phyloP scores from a whole-genome alignment of 1,284 basidiomycete species.

The Xanthoconium separans region DNA sequence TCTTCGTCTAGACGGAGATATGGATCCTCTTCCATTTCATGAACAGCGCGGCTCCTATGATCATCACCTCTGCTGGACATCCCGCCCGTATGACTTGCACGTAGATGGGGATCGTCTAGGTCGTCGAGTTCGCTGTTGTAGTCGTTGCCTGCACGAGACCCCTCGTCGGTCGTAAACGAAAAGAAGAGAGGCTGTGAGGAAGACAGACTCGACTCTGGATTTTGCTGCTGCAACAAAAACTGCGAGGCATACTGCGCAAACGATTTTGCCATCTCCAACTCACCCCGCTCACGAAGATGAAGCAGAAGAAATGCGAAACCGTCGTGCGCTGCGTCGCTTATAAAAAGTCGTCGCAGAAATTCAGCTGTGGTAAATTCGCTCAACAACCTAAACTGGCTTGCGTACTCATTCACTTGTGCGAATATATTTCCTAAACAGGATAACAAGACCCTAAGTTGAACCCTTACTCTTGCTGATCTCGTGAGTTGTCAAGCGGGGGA shows the following conservation, averaged over 20 bases:
- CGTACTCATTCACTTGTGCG: constrained; percentile 21
- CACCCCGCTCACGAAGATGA: constrained; percentile 22
- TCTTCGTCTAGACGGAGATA: constrained; percentile 70
- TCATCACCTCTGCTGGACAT: constrained; percentile 23
- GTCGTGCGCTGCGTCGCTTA: constrained; percentile 11
- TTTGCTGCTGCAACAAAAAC: constrained; percentile 49
- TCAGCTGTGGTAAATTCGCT: constrained; percentile 18
- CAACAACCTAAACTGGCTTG: constrained; percentile 21
- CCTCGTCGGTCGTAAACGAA: constrained; percentile 75
- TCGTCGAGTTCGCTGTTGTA: constrained; percentile 61
- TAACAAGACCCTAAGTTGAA: too few relatives aligned
- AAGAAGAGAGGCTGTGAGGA: constrained; percentile 78
- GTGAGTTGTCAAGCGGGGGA: too few relatives aligned
- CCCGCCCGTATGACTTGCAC: constrained; percentile 42
- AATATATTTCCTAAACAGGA: constrained; percentile 17
- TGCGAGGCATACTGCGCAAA: constrained; percentile 59
- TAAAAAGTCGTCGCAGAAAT: constrained; percentile 3
- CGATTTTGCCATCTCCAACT: constrained; percentile 46
- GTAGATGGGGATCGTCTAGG: constrained; percentile 68
- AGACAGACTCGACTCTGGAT: constrained; percentile 43
- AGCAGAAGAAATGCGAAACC: constrained; percentile 9
- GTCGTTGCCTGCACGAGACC: constrained; percentile 52
- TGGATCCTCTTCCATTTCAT: constrained; percentile 56
- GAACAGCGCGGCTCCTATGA: constrained; percentile 24
- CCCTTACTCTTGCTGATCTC: too few relatives aligned